Evolutionary conservation across 805 yeast species (phyloP).

Genomic region (Dipodascus albidus): DNA sequence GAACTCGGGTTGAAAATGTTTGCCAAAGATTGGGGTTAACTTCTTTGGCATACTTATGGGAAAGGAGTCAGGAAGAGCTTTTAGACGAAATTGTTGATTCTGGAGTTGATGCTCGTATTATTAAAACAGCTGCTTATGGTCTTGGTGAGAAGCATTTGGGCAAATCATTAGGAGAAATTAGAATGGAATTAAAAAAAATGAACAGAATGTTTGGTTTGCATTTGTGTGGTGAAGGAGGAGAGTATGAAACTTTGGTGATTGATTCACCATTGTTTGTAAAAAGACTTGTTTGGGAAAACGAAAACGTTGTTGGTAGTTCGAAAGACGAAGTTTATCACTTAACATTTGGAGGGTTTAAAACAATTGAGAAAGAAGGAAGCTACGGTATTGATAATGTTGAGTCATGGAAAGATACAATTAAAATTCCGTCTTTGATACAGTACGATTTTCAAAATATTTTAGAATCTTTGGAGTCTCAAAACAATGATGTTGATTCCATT

Average conservation of each 20-base stretch:
- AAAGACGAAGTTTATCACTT: conserved; percentile 63
- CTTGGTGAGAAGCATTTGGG: conserved; percentile 58
- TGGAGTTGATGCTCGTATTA: conserved; percentile 63
- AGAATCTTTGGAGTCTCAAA: not conserved
- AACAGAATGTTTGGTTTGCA: conserved; percentile 69
- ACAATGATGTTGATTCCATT: too few relatives aligned
- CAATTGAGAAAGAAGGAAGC: not conserved
- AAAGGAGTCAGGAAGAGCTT: conserved; percentile 65
- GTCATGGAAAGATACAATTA: conserved; percentile 4
- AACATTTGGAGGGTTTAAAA: conserved; percentile 31
- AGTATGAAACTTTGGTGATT: conserved; percentile 84
- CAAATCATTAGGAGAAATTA: conserved; percentile 47
- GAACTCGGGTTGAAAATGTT: conserved; percentile 87
- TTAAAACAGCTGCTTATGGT: conserved; percentile 93
- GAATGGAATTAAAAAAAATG: conserved; percentile 41
- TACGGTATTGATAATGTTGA: conserved; percentile 31
- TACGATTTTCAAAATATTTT: conserved; percentile 24
- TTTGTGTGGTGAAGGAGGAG: conserved; percentile 99
- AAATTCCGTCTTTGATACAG: conserved; percentile 21
- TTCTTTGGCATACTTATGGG: conserved; percentile 79
- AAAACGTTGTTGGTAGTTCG: conserved; percentile 34
- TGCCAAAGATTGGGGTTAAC: conserved; percentile 63
- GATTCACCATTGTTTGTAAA: conserved; percentile 77
- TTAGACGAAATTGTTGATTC: conserved; percentile 72
- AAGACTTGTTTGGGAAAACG: conserved; percentile 33